Evolutionary conservation across 2,329 filamentous ascomycete genomes (phyloP), one percentile per base, ranked within the genome.

Genomic region (Botrytis paeoniae): DNA sequence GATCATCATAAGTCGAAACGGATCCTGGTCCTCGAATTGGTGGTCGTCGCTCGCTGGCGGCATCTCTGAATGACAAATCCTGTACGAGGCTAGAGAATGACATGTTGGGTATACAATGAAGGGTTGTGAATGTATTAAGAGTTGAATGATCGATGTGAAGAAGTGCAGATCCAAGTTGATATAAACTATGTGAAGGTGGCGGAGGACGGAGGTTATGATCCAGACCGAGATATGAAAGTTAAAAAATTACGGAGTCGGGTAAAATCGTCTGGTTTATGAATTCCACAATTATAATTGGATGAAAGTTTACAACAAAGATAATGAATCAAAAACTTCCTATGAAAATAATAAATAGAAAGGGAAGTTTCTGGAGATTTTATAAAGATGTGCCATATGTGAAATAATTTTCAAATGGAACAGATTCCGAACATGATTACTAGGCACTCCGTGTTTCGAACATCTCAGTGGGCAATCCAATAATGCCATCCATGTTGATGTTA

Each of bases 21-120:
- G 78, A 78, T 39, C 88, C 86, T 8, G 83, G 81, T 39, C 83
- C 84, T 72, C 83, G 84, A 66, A 83, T 83, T 57, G 85, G 82
- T 73, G 87, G 85, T 77, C 88, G 85, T 32, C 83, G 76, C 63
- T 78, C 76, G 60, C 75, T 83, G 76, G 83, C 81, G 77, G 82
- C 80, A 79, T 90, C 89, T 78, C 88, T 88, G 75, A 90, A 85
- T 41, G 87, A 86, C 75, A 91, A 83, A 76, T 91, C 89, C 76
- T 91, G 89, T 37, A 91, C 88, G 71, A 91, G 88, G 79, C 87
- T 90, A 59, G 89, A 91, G 83, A 91, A 91, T 51, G 89, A 91
- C 89, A 91, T 91, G 74, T 70, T 80, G 51, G 29, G 25, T 41
- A 65, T n/a, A 16, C 20, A 59, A 20, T 59, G 45, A 32, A 65